These are phyloP conservation scores for Colletotrichum lentis DNA, from an alignment of 2,329 filamentous ascomycete species.

Conservation along the genomic window DNA sequence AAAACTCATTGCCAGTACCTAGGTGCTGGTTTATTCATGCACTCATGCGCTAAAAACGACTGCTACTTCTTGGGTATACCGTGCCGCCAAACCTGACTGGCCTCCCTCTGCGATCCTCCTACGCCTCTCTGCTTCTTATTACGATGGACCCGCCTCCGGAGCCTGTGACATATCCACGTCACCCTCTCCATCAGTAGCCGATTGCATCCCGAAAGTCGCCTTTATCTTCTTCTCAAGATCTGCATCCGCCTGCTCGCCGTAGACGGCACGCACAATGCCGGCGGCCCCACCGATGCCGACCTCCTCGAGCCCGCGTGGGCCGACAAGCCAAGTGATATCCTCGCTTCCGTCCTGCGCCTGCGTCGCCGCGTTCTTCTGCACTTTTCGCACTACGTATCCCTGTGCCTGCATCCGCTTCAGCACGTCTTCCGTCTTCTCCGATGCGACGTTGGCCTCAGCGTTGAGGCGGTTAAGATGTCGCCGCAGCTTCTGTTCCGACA, in stretches of 20 bases:
- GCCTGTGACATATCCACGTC: conserved; percentile 31
- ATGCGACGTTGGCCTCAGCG: conserved; percentile 75
- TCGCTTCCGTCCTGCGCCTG: conserved; percentile 72
- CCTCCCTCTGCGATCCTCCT: conserved; percentile 37
- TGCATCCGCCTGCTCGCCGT: conserved; percentile 58
- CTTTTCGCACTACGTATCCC: conserved; percentile 79
- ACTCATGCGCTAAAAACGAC: conserved; percentile 15
- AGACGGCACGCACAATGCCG: conserved; percentile 71
- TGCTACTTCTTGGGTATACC: conserved; percentile 28
- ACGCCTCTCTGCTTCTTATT: conserved; percentile 21
- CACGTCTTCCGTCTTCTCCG: conserved; percentile 78
- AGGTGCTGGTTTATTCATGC: conserved; percentile 13
- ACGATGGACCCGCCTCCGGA: conserved; percentile 29
- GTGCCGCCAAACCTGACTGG: not conserved
- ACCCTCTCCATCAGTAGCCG: conserved; percentile 41
- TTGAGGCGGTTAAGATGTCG: conserved; percentile 79
- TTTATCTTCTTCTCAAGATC: conserved; percentile 68
- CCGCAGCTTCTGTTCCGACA: conserved; percentile 81
- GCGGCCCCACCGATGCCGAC: conserved; percentile 80
- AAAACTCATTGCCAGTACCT: conserved; percentile 59
- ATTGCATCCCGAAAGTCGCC: conserved; percentile 65
- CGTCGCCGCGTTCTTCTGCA: conserved; percentile 65
- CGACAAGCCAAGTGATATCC: conserved; percentile 81
- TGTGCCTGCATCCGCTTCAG: conserved; percentile 80
- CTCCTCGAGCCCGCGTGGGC: conserved; percentile 85